A percentile compares a stretch with the other conserved stretches of the same genome.
These are phyloP conservation scores for Saitoella complicata DNA, from an alignment of 805 yeast species.

Conservation along the genomic window DNA sequence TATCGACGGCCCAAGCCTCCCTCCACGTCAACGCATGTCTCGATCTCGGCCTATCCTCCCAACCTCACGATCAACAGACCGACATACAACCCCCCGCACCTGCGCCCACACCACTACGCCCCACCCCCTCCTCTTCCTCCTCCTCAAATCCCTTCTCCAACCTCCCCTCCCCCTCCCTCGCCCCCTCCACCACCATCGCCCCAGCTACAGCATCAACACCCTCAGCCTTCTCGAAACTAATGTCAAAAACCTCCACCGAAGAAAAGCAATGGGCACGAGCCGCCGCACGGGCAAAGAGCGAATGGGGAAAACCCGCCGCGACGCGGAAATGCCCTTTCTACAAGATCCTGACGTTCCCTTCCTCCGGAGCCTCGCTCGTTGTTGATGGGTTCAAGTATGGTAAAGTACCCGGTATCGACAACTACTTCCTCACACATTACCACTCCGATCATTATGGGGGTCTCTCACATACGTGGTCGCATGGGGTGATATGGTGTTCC, in stretches of 20 bases:
- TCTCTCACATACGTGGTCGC: slow-evolving; percentile 55
- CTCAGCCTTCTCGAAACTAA: neutral
- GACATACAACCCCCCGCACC: no score
- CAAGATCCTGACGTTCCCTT: slow-evolving; percentile 19
- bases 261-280: neutral
- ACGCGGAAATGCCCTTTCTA: slow-evolving; percentile 17
- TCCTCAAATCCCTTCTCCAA: no score
- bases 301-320: neutral
- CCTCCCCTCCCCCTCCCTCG: no score
- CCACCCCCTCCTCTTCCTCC: no score
- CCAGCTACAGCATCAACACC: no score
- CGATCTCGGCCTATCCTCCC: no score
- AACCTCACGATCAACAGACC: no score
- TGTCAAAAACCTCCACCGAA: neutral
- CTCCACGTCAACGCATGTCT: no score
- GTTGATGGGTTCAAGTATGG: slow-evolving; percentile 27
- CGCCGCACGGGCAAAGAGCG: neutral
- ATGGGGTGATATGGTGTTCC: slow-evolving; percentile 59
- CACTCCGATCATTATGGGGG: slow-evolving; percentile 95
- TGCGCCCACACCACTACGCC: no score
- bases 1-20: no score
- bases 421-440: slow-evolving; percentile 41
- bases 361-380: slow-evolving; percentile 13
- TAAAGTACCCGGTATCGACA: slow-evolving; percentile 17
- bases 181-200: no score